These are phyloP conservation scores for Wallacemonas collosoma DNA, from an alignment of 208 protist genomes.

Conservation along the genomic window DNA sequence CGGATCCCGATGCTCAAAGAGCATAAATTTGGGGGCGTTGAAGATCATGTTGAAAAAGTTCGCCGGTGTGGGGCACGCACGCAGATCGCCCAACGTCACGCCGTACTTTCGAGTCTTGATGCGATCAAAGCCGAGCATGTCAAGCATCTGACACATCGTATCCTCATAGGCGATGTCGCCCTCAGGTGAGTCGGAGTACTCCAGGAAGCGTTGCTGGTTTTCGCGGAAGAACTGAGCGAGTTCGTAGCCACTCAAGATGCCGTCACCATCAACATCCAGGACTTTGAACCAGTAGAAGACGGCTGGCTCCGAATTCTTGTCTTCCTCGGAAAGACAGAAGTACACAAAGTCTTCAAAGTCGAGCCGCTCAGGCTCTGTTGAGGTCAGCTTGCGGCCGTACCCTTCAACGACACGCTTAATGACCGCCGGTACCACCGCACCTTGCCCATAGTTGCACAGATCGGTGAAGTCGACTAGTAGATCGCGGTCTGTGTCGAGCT, in stretches of 20 bases:
- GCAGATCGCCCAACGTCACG: constrained; percentile 92
- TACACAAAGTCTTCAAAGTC: constrained; percentile 96
- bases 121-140: constrained; percentile 88
- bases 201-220: constrained; percentile 89
- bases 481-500: constrained; percentile 97
- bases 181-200: constrained; percentile 61
- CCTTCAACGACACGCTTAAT: constrained; percentile 85
- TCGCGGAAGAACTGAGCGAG: constrained; percentile 93
- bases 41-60: constrained; percentile 96
- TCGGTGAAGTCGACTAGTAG: constrained; percentile 88
- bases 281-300: constrained; percentile 97
- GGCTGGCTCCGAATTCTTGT: constrained; percentile 92
- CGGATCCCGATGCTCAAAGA: constrained; percentile 93
- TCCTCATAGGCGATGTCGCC: constrained; percentile 77
- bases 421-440: constrained; percentile 64
- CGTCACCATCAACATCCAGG: constrained; percentile 94
- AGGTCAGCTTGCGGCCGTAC: constrained; percentile 60
- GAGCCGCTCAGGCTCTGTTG: constrained; percentile 57
- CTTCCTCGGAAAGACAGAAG: constrained; percentile 97
- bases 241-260: constrained; percentile 93
- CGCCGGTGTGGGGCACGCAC: constrained; percentile 76
- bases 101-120: constrained; percentile 42
- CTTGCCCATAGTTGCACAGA: constrained; percentile 86
- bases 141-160: constrained; percentile 95
- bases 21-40: constrained; percentile 95